Evolutionary conservation across 1,284 basidiomycete genomes (phyloP).

Genomic region (Ganoderma lucidum): DNA sequence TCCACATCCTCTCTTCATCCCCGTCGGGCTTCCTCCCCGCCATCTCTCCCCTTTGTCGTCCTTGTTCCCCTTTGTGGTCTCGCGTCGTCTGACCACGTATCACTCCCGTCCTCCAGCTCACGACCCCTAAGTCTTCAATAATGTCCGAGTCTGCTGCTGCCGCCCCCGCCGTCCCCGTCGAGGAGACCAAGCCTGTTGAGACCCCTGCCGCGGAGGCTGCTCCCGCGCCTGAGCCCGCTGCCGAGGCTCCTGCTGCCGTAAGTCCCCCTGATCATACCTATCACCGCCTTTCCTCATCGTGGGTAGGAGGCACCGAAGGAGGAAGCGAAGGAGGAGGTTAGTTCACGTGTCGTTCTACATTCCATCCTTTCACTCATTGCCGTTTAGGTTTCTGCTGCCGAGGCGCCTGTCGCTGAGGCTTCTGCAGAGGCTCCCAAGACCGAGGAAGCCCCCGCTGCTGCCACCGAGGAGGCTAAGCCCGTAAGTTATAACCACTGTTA

Average conservation of each 20-base stretch:
- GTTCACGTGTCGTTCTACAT: neutral
- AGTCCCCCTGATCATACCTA: slow-evolving; percentile 13
- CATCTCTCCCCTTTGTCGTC: slow-evolving; percentile 22
- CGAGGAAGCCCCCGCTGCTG: slow-evolving; percentile 46
- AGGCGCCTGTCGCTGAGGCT: slow-evolving; percentile 43
- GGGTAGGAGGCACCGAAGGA: slow-evolving; percentile 32
- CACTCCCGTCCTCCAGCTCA: slow-evolving; percentile 49
- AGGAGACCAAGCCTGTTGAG: slow-evolving; percentile 58
- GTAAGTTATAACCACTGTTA: slow-evolving; percentile 48
- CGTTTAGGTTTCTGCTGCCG: slow-evolving; percentile 30
- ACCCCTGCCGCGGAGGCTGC: slow-evolving; percentile 46
- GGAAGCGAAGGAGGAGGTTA: slow-evolving; percentile 31
- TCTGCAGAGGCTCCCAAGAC: slow-evolving; percentile 47
- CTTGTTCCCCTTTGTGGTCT: slow-evolving; percentile 18
- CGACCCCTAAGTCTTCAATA: slow-evolving; percentile 63
- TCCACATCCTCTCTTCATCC: slow-evolving; percentile 34
- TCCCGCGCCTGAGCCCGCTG: slow-evolving; percentile 40
- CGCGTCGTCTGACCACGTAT: slow-evolving; percentile 35
- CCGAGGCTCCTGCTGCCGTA: slow-evolving; percentile 41
- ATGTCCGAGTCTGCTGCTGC: slow-evolving; percentile 77
- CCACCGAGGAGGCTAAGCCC: slow-evolving; percentile 65
- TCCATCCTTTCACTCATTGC: neutral
- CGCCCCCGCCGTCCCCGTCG: slow-evolving; percentile 48
- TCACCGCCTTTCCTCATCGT: neutral
- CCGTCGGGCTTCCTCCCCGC: slow-evolving; percentile 18